Evolutionary conservation across 2,329 filamentous ascomycete species (phyloP).

Genomic region (Myriosclerotinia curreyana): DNA sequence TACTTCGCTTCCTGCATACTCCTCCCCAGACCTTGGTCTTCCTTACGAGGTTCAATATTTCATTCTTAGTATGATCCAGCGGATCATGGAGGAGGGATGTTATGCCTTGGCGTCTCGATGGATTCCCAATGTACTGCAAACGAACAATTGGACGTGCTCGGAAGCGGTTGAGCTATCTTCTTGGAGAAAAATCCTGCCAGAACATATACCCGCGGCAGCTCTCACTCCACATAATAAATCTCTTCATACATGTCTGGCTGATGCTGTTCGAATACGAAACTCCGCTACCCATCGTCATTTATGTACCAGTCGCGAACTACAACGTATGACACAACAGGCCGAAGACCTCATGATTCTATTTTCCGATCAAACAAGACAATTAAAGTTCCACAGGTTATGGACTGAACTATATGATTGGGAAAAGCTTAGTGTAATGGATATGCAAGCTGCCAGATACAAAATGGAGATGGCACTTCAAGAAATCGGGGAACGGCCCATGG

Average conservation of each 20-base stretch:
- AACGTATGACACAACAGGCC: conserved; percentile 33
- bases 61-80: conserved; percentile 37
- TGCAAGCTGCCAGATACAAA: conserved; percentile 27
- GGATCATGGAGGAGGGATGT: conserved; percentile 38
- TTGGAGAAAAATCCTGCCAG: conserved; percentile 34
- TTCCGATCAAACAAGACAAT: conserved; percentile 31
- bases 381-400: conserved; percentile 34
- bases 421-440: conserved; percentile 21
- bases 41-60: conserved; percentile 41
- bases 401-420: conserved; percentile 35
- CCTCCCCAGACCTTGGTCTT: conserved; percentile 32
- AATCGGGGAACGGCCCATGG: conserved; percentile 36
- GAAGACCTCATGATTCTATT: conserved; percentile 37
- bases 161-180: conserved; percentile 37
- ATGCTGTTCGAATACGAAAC: conserved; percentile 37
- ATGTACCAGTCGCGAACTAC: conserved; percentile 34
- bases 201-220: conserved; percentile 29
- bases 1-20: background rate
- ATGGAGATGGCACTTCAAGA: conserved; percentile 33
- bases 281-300: conserved; percentile 37
- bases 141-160: conserved; percentile 34
- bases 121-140: conserved; percentile 32
- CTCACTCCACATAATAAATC: conserved; percentile 27
- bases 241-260: conserved; percentile 28
- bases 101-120: conserved; percentile 36